Conservation (phyloP, 2,329 filamentous ascomycete genomes). For the Pezicula neosporulosa region DNA sequence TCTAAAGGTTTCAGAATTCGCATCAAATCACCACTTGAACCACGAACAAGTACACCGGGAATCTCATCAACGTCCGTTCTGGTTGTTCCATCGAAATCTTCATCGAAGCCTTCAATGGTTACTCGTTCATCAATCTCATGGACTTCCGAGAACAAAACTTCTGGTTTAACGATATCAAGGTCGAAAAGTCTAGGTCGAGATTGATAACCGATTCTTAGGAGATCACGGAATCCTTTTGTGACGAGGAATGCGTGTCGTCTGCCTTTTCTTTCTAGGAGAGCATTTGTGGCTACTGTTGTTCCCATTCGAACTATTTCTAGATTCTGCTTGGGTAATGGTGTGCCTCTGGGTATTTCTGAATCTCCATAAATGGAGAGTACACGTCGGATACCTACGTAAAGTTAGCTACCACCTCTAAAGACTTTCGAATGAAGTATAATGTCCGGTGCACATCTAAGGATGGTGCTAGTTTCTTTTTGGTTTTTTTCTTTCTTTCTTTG, state of each 20-base stretch:
- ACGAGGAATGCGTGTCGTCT: conserved; percentile 67
- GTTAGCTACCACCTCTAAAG: neutral
- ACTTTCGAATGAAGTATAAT: neutral
- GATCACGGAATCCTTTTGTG: conserved; percentile 69
- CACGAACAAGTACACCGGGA: conserved; percentile 49
- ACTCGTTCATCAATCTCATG: conserved; percentile 69
- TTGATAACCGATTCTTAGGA: conserved; percentile 68
- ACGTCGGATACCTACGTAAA: conserved; percentile 6
- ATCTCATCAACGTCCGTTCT: conserved; percentile 43
- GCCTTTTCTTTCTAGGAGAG: conserved; percentile 66
- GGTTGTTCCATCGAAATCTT: conserved; percentile 68
- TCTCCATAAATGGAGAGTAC: conserved; percentile 57
- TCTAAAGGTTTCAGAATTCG: conserved; percentile 53
- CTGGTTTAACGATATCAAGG: conserved; percentile 61
- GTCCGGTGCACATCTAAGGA: no score
- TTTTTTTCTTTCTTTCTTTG: no score
- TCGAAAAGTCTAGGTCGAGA: conserved; percentile 69
- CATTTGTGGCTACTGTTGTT: conserved; percentile 72
- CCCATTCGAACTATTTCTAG: conserved; percentile 71
- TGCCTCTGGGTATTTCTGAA: conserved; percentile 56
- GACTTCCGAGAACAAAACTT: conserved; percentile 63
- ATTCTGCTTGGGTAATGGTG: conserved; percentile 58
- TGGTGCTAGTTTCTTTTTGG: no score
- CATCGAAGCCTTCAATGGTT: conserved; percentile 66
- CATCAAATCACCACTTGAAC: conserved; percentile 62